Base-by-base conservation (phyloP, 179 eudicot genomes). In the Patellifolia procumbens region DNA sequence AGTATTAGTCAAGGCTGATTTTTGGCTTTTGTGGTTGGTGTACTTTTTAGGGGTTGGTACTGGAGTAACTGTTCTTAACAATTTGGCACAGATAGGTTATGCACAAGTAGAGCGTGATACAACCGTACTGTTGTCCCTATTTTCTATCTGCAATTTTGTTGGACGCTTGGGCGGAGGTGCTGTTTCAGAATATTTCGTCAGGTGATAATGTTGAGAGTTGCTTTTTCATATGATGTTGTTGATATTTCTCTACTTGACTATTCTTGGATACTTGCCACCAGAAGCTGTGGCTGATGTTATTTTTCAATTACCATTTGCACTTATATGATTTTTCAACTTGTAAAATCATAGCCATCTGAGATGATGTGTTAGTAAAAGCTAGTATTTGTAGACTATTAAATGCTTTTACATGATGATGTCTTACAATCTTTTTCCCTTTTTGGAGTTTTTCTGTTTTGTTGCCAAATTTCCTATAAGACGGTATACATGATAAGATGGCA, bases 141-240 rank as follows among this genome's bases (percentile, higher is more conserved):
- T 92, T 81, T 79, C 96, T 70, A 91, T 94, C 78, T 89, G 87
- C 82, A 94, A 92, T 75, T 94, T 92, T 73, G 26, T 89, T 48
- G 98, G 98, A 13, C 94, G 97, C 42, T 84, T 94, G 78, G 95
- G 97, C 48, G 92, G 87, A 28, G 98, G 98, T 17, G 91, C 82
- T 63, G 74, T 94, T 74, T 92, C 97, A 58, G 94, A 90, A 83
- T 80, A 90, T 78, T 85, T 86, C 56, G 88, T 85, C 81, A 90
- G 90, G 89, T 86, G 32, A 82, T 76, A 58, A 11, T 51, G 39
- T 26, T 31, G n/a, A 31, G 11, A 4, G 22, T 6, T 29, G 64
- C 19, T 49, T 8, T 26, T 48, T 52, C 12, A 37, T 76, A 17
- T 0, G 20, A 24, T 59, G 56, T 68, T 35, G 19, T 28, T 79